These are phyloP conservation scores for Fistulinella prunicolor DNA, from an alignment of 768 basidiomycete genomes.

Conservation along the genomic window DNA sequence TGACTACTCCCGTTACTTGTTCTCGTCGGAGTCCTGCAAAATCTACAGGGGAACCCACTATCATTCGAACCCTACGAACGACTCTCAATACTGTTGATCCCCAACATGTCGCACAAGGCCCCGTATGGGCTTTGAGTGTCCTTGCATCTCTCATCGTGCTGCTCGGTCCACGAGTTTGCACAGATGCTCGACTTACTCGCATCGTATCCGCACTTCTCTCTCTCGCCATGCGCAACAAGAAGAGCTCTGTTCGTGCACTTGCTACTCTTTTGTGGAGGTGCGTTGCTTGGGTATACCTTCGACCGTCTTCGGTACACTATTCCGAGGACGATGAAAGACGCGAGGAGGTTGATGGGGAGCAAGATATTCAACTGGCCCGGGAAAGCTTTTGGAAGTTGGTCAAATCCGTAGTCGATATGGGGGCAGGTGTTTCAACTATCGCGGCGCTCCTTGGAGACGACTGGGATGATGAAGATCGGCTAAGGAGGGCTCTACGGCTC, in stretches of 20 bases:
- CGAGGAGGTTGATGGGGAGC: constrained; percentile 16
- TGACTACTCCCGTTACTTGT: constrained; percentile 40
- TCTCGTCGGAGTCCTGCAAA: constrained; percentile 39
- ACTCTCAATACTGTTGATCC: constrained; percentile 57
- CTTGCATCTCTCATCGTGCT: constrained; percentile 63
- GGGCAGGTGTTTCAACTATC: constrained; percentile 55
- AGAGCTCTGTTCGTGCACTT: constrained; percentile 60
- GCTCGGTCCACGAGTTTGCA: constrained; percentile 54
- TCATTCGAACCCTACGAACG: constrained; percentile 64
- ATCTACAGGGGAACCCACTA: constrained; percentile 42
- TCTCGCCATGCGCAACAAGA: constrained; percentile 57
- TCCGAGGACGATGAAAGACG: constrained; percentile 26
- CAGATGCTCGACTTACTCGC: constrained; percentile 42
- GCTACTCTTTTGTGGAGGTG: constrained; percentile 64
- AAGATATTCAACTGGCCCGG: constrained; percentile 28
- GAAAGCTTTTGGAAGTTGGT: constrained; percentile 49
- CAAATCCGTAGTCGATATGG: constrained; percentile 51
- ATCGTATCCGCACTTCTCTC: constrained; percentile 49
- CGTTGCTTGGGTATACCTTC: constrained; percentile 63
- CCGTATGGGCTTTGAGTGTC: constrained; percentile 73
- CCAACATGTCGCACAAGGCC: constrained; percentile 64
- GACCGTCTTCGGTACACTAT: constrained; percentile 37
- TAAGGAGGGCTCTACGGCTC: constrained; percentile 47
- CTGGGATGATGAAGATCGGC: constrained; percentile 36
- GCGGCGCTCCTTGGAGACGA: constrained; percentile 50